Conservation (phyloP, 2,329 filamentous ascomycete genomes). For the Fusarium coffeatum region DNA sequence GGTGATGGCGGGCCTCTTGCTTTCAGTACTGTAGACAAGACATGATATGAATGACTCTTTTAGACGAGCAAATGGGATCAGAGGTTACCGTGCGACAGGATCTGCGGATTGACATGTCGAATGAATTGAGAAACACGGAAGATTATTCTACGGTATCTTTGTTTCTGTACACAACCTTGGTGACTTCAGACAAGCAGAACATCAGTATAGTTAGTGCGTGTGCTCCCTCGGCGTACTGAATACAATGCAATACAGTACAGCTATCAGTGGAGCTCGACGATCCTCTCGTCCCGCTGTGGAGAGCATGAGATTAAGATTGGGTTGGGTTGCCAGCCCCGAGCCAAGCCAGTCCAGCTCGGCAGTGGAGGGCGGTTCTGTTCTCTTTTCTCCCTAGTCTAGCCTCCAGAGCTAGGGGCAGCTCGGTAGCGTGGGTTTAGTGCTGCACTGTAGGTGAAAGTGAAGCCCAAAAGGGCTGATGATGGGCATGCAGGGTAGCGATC, state of each 20-base stretch:
- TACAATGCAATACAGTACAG: background rate
- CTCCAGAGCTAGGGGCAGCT: background rate
- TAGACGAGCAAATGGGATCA: background rate
- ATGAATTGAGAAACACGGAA: background rate
- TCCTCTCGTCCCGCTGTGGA: conserved; percentile 19
- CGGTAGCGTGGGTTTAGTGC: conserved; percentile 1
- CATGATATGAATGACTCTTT: background rate
- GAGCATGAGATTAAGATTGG: conserved; percentile 9
- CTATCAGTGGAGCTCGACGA: conserved; percentile 7
- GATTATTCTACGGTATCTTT: background rate
- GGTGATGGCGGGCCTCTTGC: background rate
- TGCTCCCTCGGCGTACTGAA: background rate
- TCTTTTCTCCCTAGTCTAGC: background rate
- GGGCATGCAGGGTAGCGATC: conserved; percentile 23
- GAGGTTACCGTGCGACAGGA: background rate
- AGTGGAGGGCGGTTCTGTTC: conserved; percentile 1
- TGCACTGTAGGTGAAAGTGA: background rate
- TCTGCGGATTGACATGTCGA: background rate
- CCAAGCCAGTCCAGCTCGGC: conserved; percentile 8
- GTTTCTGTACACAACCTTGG: background rate
- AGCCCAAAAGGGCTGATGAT: conserved; percentile 16
- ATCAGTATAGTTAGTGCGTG: background rate
- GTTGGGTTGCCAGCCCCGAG: background rate
- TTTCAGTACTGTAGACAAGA: conserved; percentile 1
- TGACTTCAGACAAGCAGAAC: background rate